Base-by-base conservation (phyloP, 164 flowering plant species). In the Umbellularia californica region DNA sequence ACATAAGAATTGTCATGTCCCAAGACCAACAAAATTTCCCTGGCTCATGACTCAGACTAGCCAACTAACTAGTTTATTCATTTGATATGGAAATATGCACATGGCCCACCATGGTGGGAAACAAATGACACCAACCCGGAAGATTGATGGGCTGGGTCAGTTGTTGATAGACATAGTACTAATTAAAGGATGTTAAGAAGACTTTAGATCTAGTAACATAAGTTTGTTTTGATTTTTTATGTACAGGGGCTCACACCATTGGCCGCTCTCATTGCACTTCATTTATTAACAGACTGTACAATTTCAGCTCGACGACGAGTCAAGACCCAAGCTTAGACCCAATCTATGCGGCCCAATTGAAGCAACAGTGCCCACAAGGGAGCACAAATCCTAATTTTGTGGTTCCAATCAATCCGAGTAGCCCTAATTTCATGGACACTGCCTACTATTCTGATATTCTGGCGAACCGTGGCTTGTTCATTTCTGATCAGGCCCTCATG, bases 161-260 rank as follows among this genome's bases (percentile, higher is more conserved):
- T 41, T 41, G 47, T 41, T 41, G 47, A 41, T 41, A 30, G 5
- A 4, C 30, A 28, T 28, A 30, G 0, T 35, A 35, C 41, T 35
- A 25, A 25, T 25, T 25, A 7, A 35, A 35, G 47, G 10, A 7
- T 35, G 10, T 35, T 35, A 7, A 35, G 10, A 35, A 35, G 47
- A 1, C 47, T 7, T 41, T 5, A 35, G 47, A 41, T 41, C 47
- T 41, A 9, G 10, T 41, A 41, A 41, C 47, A 55, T 52, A 55
- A 55, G 0, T 20, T 17, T 3, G n/a, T 20, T 41, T 0, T 30
- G 58, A 1, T 2, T 60, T 28, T 69, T n/a, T n/a, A 6, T 24
- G 25, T 55, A 10, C 85, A 87, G 91, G 91, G 68, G 90, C 85
- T 23, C 94, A 90, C 79, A 84, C 87, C 25, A 82, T 90, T 0